phyloP scores from a whole-genome alignment of 495 filamentous ascomycete genomes.

The Penicillium egyptiacum region DNA sequence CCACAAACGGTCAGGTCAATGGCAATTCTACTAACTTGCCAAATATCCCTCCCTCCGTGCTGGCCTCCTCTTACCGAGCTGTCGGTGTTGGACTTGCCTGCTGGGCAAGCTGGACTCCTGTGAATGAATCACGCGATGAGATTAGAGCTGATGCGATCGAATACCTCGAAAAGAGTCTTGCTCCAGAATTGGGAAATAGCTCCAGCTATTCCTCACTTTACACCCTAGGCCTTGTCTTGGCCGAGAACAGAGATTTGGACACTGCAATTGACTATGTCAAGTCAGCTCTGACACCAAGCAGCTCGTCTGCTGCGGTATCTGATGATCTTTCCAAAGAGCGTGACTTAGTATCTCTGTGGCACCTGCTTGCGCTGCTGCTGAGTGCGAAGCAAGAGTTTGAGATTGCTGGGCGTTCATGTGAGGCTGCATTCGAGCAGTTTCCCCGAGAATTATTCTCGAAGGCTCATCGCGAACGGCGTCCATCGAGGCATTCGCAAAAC shows the following conservation, averaged over 20 bases:
- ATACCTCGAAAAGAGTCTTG: slow-evolving; percentile 69
- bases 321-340: slow-evolving; percentile 39
- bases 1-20: slow-evolving; percentile 37
- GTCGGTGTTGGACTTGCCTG: slow-evolving; percentile 80
- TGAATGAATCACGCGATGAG: slow-evolving; percentile 64
- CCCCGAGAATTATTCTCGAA: slow-evolving; percentile 56
- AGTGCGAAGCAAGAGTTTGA: slow-evolving; percentile 84
- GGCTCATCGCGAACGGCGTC: slow-evolving; percentile 41
- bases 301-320: slow-evolving; percentile 21
- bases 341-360: slow-evolving; percentile 61
- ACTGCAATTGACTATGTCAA: slow-evolving; percentile 76
- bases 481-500: slow-evolving; percentile 31
- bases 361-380: slow-evolving; percentile 79
- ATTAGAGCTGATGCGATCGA: slow-evolving; percentile 71
- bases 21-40: slow-evolving; percentile 28
- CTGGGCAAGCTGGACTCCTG: slow-evolving; percentile 78
- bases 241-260: slow-evolving; percentile 74
- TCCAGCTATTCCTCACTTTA: slow-evolving; percentile 71
- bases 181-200: slow-evolving; percentile 59
- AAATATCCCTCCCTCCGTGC: slow-evolving; percentile 49
- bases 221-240: slow-evolving; percentile 73
- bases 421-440: slow-evolving; percentile 88
- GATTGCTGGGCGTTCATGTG: slow-evolving; percentile 75
- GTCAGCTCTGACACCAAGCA: slow-evolving; percentile 51
- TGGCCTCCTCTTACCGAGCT: slow-evolving; percentile 72